phyloP scores from a whole-genome alignment of 1,284 basidiomycete genomes.

The Tilletiaria anomala region DNA sequence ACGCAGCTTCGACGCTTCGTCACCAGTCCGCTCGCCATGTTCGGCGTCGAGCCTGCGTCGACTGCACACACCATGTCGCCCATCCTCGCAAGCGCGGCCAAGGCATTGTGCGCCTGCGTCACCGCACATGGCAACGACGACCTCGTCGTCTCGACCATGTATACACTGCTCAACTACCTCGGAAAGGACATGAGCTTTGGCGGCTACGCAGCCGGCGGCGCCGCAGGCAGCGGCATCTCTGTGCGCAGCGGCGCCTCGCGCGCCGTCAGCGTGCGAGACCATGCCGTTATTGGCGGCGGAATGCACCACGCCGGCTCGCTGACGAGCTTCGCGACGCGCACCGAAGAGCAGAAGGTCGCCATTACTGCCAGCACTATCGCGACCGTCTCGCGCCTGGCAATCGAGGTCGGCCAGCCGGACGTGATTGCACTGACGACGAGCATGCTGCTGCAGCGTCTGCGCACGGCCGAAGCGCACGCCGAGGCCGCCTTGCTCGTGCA shows the following conservation, averaged over 20 bases:
- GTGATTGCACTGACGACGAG: slow-evolving; percentile 48
- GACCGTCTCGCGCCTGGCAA: slow-evolving; percentile 28
- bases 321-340: slow-evolving; percentile 33
- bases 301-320: slow-evolving; percentile 1
- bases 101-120: slow-evolving; percentile 76
- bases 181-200: slow-evolving; percentile 49
- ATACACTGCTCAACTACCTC: slow-evolving; percentile 83
- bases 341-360: slow-evolving; percentile 68
- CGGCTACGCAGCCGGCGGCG: slow-evolving; percentile 42
- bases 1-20: slow-evolving; percentile 72
- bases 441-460: slow-evolving; percentile 77
- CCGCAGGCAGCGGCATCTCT: slow-evolving; percentile 45
- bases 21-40: slow-evolving; percentile 70
- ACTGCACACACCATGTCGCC: slow-evolving; percentile 55
- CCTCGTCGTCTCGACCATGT: slow-evolving; percentile 84
- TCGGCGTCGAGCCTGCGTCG: slow-evolving; percentile 53
- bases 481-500: slow-evolving; percentile 84
- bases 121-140: slow-evolving; percentile 73
- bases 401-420: slow-evolving; percentile 23
- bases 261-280: too few species aligned
- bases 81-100: slow-evolving; percentile 67
- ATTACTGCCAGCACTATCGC: slow-evolving; percentile 73
- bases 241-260: slow-evolving; percentile 43
- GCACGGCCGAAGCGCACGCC: slow-evolving; percentile 65
- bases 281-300: too few species aligned